A percentile compares a stretch with the other conserved stretches of the same genome.
These are phyloP conservation scores for Graphilbum sp. DNA, from an alignment of 2,329 filamentous ascomycete genomes.

Conservation along the genomic window DNA sequence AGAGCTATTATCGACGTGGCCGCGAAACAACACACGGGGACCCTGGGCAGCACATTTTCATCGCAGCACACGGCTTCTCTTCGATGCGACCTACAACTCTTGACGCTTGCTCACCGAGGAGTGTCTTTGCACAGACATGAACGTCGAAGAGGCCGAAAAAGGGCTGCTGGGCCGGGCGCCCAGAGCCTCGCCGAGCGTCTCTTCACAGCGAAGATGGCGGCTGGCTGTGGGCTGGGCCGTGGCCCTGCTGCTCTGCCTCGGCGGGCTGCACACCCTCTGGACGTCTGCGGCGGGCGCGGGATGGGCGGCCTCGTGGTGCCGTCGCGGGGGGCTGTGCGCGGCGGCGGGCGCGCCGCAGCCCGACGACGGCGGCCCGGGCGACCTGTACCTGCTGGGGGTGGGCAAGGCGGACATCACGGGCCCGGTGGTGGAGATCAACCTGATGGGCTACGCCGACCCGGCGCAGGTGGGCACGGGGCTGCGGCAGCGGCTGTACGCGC, in stretches of 20 bases:
- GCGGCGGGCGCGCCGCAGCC: background rate
- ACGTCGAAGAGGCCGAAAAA: background rate
- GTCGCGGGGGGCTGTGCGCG: no score
- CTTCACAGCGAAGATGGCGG: background rate
- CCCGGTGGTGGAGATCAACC: conserved; percentile 73
- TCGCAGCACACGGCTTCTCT: no score
- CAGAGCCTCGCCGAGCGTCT: no score
- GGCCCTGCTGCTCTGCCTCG: background rate
- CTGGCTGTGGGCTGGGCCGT: background rate
- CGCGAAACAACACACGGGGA: no score
- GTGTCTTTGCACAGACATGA: background rate
- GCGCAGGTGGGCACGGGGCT: conserved; percentile 69
- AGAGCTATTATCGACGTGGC: no score
- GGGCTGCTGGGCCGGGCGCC: background rate
- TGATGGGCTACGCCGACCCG: conserved; percentile 76
- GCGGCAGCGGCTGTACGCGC: conserved; percentile 69
- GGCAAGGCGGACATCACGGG: conserved; percentile 42
- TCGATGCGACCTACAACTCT: no score
- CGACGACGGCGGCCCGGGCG: conserved; percentile 10
- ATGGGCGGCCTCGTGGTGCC: no score
- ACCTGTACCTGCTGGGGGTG: conserved; percentile 32
- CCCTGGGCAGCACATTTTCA: no score
- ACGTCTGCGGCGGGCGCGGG: no score
- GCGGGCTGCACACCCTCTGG: background rate
- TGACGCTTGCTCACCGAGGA: no score